Evolutionary conservation across 2,329 filamentous ascomycete species (phyloP).

Genomic region (Diplodia seriata): DNA sequence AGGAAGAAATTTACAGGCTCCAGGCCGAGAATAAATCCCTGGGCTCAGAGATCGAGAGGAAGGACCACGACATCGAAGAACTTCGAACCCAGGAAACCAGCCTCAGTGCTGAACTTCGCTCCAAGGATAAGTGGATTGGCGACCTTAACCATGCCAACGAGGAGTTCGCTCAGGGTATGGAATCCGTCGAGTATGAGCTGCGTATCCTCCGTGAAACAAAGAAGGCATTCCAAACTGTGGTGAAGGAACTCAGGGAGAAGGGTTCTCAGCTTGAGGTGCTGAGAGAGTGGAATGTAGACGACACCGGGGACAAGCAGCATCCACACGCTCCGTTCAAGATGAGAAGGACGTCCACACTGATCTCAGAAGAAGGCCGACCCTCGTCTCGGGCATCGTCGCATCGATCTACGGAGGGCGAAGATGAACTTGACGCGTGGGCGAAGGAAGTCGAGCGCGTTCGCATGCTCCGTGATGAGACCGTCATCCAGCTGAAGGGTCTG

Average conservation of each 20-base stretch:
- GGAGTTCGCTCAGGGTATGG: constrained; percentile 39
- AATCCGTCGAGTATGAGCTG: constrained; percentile 43
- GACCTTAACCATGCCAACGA: constrained; percentile 40
- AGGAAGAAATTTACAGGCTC: constrained; percentile 36
- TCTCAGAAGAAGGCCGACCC: constrained; percentile 4
- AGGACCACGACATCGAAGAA: constrained; percentile 39
- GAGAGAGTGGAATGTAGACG: constrained; percentile 37
- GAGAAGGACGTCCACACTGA: constrained; percentile 17
- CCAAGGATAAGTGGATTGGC: constrained; percentile 41
- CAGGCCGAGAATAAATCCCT: constrained; percentile 34
- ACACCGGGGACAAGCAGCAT: constrained; percentile 14
- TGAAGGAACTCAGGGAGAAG: constrained; percentile 43
- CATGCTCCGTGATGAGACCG: constrained; percentile 44
- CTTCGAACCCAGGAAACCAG: constrained; percentile 39
- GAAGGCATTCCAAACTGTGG: constrained; percentile 42
- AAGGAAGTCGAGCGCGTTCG: constrained; percentile 45
- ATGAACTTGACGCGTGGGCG: constrained; percentile 41
- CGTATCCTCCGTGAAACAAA: constrained; percentile 42
- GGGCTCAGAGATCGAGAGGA: constrained; percentile 41
- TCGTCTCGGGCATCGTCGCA: constrained; percentile 7
- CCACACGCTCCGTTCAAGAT: constrained; percentile 1
- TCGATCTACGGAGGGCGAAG: constrained; percentile 34
- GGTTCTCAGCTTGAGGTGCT: constrained; percentile 38
- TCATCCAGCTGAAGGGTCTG: constrained; percentile 44
- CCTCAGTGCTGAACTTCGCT: constrained; percentile 38